phyloP scores from a whole-genome alignment of 2,329 filamentous ascomycete genomes.

The Calonectria henricotiae region DNA sequence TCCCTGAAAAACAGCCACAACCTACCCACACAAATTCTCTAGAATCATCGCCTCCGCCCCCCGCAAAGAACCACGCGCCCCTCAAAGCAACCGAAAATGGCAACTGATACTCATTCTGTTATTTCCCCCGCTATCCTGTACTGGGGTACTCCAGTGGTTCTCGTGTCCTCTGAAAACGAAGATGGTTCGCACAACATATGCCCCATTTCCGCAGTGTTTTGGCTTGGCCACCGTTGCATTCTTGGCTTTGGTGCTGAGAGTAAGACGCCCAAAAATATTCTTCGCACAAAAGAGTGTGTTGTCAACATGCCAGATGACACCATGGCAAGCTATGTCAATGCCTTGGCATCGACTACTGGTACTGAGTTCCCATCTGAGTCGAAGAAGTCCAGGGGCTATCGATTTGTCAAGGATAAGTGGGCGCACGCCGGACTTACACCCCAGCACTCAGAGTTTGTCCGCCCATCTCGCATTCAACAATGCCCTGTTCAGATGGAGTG shows the following conservation, averaged over 20 bases:
- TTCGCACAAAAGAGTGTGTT: conserved; percentile 62
- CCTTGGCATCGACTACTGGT: conserved; percentile 60
- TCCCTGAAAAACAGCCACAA: background rate
- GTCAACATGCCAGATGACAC: conserved; percentile 60
- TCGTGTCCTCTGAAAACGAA: conserved; percentile 61
- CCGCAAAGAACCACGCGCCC: background rate
- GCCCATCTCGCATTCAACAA: conserved; percentile 57
- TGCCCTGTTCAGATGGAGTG: conserved; percentile 64
- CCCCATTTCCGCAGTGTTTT: conserved; percentile 64
- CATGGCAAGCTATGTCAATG: conserved; percentile 58
- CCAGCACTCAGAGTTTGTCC: conserved; percentile 55
- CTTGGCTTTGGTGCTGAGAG: conserved; percentile 58
- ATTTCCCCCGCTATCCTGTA: conserved; percentile 62
- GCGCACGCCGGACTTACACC: conserved; percentile 55
- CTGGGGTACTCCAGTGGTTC: conserved; percentile 61
- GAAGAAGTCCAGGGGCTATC: conserved; percentile 56
- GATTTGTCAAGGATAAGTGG: conserved; percentile 61
- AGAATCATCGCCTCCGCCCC: no score
- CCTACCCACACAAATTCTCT: background rate
- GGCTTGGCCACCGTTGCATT: conserved; percentile 63
- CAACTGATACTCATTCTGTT: conserved; percentile 25
- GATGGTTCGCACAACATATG: conserved; percentile 61
- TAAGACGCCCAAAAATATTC: conserved; percentile 61
- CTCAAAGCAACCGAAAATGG: background rate
- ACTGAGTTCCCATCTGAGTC: conserved; percentile 49